Evolutionary conservation across 148 eudicot genomes (phyloP), one percentile per base, ranked within the genome.

Genomic region (Chenopodium suecicum): DNA sequence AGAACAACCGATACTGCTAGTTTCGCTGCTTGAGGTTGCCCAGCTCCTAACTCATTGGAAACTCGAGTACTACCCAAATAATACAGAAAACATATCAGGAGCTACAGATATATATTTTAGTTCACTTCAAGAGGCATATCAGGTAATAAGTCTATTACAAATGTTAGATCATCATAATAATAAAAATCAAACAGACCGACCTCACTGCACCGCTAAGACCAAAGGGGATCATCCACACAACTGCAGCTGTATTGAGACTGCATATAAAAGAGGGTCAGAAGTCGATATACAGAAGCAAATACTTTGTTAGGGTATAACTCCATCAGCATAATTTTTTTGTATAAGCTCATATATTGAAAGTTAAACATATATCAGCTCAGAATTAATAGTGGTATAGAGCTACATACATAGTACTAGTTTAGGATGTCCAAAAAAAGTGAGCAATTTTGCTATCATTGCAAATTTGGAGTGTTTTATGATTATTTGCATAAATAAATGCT

Each of bases 121-220:
- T 22, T 41, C 22, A 32, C 37, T 27, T 29, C 52, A 19, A 7
- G 4, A 37, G 52, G 48, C 9, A 22, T 14, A 56, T 56, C 5
- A 14, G 62, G 62, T 56, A 56, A 56, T 19, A 50, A 12, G 22
- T 14, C 62, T 56, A 13, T 54, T 54, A 17, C 60, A 54, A 14
- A 54, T 54, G 14, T 54, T 20, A 13, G 62, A 56, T 56, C 62
- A 17, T 17, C 19, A 14, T 56, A 2, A 56, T 16, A 56, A 56
- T 13, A 56, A 7, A 9, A 22, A 72, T 37, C 7, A 70, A 75
- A 46, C 7, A 72, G 63, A 74, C 85, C 74, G 23, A 93, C 98
- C 98, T 93, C 25, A 90, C 94, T 37, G 98, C 93, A 79, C 89
- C 86, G 74, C 98, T 87, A 12, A 95, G 97, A 74, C 98, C 98